Conservation (phyloP, 208 protist species). For the Wallacemonas rigidus region DNA sequence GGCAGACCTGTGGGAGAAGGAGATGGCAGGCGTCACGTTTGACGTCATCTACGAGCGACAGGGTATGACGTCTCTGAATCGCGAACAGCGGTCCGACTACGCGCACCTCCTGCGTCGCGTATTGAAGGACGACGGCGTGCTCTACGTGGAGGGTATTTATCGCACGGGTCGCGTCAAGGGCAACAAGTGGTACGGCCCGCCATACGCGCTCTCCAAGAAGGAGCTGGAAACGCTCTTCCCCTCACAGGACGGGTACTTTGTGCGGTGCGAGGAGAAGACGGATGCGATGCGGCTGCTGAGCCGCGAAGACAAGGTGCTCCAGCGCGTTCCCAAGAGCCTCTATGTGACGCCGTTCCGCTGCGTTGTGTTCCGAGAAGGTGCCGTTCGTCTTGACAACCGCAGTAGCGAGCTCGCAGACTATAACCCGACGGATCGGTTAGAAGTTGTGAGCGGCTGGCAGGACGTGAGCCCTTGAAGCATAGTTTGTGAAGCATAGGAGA, state of each 20-base stretch:
- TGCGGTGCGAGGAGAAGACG: conserved; percentile 88
- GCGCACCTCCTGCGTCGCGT: conserved; percentile 79
- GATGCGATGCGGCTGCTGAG: conserved; percentile 80
- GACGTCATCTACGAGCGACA: conserved; percentile 91
- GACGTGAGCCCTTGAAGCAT: neutral
- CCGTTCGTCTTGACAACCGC: conserved; percentile 47
- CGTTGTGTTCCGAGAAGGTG: conserved; percentile 72
- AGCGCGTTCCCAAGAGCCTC: conserved; percentile 76
- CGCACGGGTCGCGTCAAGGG: conserved; percentile 81
- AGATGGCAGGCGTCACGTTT: conserved; percentile 51
- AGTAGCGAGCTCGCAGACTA: neutral
- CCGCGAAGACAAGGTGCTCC: conserved; percentile 75
- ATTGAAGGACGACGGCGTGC: conserved; percentile 79
- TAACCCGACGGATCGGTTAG: neutral
- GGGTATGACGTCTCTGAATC: conserved; percentile 81
- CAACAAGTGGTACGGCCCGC: conserved; percentile 79
- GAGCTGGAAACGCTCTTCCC: conserved; percentile 85
- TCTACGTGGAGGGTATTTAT: conserved; percentile 90
- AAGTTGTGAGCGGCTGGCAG: conserved; percentile 6
- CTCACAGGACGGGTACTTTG: conserved; percentile 63
- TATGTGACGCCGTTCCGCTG: conserved; percentile 89
- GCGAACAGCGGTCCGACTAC: conserved; percentile 83
- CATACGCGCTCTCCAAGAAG: conserved; percentile 63
- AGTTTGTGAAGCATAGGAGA: neutral
- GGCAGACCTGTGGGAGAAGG: conserved; percentile 70